Conservation (phyloP, 768 basidiomycete genomes). For the Boletus sp. region DNA sequence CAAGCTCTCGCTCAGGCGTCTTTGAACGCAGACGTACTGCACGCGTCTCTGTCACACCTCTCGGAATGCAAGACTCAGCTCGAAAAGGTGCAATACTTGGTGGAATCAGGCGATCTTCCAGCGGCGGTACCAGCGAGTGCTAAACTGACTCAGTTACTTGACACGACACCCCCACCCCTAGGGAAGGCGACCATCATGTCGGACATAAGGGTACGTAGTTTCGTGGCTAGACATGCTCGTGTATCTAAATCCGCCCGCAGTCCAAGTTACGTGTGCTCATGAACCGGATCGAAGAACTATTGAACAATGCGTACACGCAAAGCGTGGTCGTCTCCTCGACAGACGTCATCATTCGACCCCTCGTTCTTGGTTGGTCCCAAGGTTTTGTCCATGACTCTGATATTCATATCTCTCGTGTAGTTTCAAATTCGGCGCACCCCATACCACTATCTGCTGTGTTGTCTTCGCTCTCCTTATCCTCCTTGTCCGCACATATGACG, state of each 20-base stretch:
- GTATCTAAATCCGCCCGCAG: conserved; percentile 35
- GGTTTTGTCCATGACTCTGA: conserved; percentile 16
- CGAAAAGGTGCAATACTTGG: conserved; percentile 41
- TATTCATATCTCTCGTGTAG: conserved; percentile 33
- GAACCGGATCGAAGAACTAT: conserved; percentile 66
- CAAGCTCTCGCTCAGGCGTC: conserved; percentile 60
- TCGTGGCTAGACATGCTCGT: background rate
- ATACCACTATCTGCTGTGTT: conserved; percentile 55
- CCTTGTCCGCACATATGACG: conserved; percentile 53
- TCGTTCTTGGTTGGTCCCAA: conserved; percentile 47
- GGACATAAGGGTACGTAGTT: conserved; percentile 54
- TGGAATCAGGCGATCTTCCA: conserved; percentile 57
- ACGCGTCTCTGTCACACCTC: conserved; percentile 54
- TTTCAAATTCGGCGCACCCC: conserved; percentile 50
- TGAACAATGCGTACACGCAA: conserved; percentile 63
- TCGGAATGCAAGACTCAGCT: conserved; percentile 49
- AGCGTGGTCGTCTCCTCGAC: conserved; percentile 51
- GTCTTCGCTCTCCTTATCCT: conserved; percentile 52
- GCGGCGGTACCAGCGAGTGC: conserved; percentile 52
- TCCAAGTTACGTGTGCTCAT: conserved; percentile 49
- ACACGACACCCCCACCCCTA: conserved; percentile 48
- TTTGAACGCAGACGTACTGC: conserved; percentile 48
- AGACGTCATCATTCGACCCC: conserved; percentile 47
- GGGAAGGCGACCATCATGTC: conserved; percentile 46
- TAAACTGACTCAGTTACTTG: conserved; percentile 43